These are phyloP conservation scores for Metschnikowia hibisci DNA, from an alignment of 805 yeast species.

Conservation along the genomic window DNA sequence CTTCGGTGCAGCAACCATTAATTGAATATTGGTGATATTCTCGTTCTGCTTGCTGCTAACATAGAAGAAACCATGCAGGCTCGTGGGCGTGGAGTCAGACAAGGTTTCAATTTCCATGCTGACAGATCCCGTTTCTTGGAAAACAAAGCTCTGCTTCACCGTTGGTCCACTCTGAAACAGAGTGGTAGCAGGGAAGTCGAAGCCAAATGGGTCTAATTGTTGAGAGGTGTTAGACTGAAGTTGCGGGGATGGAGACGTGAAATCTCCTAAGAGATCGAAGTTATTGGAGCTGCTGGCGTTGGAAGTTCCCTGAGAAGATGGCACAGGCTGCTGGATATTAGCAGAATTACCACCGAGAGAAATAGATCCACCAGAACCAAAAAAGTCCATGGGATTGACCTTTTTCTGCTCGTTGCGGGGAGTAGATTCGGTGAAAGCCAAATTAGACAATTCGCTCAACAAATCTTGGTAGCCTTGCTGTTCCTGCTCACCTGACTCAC, in stretches of 20 bases:
- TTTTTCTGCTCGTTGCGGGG: slow-evolving; percentile 10
- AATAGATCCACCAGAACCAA: slow-evolving; percentile 53
- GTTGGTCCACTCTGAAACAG: slow-evolving; percentile 24
- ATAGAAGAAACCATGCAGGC: slow-evolving; percentile 38
- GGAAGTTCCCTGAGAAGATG: slow-evolving; percentile 5
- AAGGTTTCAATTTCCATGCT: slow-evolving; percentile 45
- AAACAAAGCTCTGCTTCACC: slow-evolving; percentile 17
- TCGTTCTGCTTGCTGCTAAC: slow-evolving; percentile 49
- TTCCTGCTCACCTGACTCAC: slow-evolving; percentile 26
- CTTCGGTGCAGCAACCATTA: slow-evolving; percentile 71
- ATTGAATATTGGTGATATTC: slow-evolving; percentile 48
- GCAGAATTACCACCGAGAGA: slow-evolving; percentile 28
- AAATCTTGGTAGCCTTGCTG: slow-evolving; percentile 58
- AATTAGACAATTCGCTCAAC: slow-evolving; percentile 63
- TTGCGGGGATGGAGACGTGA: slow-evolving; percentile 41
- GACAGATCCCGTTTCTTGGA: slow-evolving; percentile 44
- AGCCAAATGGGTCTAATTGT: slow-evolving; percentile 39
- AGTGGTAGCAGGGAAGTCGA: slow-evolving; percentile 37
- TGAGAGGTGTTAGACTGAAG: slow-evolving; percentile 27
- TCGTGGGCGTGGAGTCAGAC: slow-evolving; percentile 29
- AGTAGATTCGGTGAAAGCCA: slow-evolving; percentile 47
- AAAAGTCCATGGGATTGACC: slow-evolving; percentile 33
- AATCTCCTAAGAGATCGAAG: slow-evolving; percentile 33
- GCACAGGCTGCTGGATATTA: slow-evolving; percentile 21
- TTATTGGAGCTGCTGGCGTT: slow-evolving; percentile 4